Conservation (phyloP, 2,329 filamentous ascomycete genomes). For the Thielaviopsis musarum region DNA sequence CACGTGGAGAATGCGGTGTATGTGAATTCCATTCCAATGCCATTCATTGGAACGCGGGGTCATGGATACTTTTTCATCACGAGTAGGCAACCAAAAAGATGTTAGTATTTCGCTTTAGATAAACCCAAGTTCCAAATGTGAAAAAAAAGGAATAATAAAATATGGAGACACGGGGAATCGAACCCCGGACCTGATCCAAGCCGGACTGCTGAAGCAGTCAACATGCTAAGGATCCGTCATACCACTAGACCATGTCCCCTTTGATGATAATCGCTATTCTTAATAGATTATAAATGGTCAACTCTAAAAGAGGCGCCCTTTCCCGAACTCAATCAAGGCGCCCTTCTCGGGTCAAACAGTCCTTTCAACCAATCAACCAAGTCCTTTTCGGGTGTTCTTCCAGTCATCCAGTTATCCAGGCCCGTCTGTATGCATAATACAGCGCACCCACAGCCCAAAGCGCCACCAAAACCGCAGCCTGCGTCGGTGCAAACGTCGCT, state of each 20-base stretch:
- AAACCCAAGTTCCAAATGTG: no score
- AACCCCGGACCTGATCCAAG: background rate
- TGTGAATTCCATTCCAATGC: background rate
- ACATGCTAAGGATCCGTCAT: background rate
- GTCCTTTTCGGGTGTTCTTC: no score
- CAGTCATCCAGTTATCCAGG: no score
- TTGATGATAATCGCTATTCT: background rate
- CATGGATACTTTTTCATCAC: background rate
- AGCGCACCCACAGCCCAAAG: constrained; percentile 31
- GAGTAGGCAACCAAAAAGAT: background rate
- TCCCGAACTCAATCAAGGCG: background rate
- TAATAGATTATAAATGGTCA: background rate
- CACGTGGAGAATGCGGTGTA: background rate
- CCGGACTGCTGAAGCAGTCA: no score
- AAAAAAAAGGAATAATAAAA: background rate
- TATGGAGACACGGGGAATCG: constrained; percentile 8
- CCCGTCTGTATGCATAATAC: constrained; percentile 21
- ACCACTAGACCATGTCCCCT: background rate
- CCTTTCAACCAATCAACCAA: no score
- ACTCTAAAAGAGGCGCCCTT: background rate
- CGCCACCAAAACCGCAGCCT: constrained; percentile 32
- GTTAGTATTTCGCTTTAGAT: no score
- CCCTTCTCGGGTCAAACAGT: no score
- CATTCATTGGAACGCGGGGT: background rate
- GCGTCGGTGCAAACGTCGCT: constrained; percentile 38